Evolutionary conservation across 2,329 filamentous ascomycete species (phyloP), one percentile per base, ranked within the genome.

Genomic region (Seiridium cupressi): DNA sequence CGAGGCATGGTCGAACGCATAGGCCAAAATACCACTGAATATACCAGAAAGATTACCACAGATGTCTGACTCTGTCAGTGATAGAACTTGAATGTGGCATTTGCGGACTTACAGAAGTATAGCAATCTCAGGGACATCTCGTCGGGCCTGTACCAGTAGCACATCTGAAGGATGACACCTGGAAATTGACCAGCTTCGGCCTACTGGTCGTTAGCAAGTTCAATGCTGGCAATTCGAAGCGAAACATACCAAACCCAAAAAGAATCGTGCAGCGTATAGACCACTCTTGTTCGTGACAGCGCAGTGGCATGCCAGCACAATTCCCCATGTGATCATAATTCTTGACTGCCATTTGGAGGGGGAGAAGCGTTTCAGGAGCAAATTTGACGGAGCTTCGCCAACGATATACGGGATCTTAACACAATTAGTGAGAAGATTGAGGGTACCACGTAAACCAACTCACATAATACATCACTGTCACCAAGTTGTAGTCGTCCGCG

Each of bases 101-200:
- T 6, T 32, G 13, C 44, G 6, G 13, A 64, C 74, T 55, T 64
- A 79, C 77, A 80, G 59, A 80, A 80, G 60, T 78, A 81, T 3
- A 81, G 66, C 0, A 82, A 64, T 7, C 79, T 73, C 2, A 77
- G 68, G 11, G 76, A 74, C 73, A 81, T 77, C 60, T 81, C 79
- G 57, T 81, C 79, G 0, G 77, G 76, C 4, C 79, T 70, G 60
- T 81, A 81, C 78, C 79, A 81, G 60, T 79, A 80, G 1, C 73
- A 76, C 69, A 80, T 72, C 60, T 80, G 78, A 4, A 79, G 58
- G 13, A 79, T 71, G 8, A 79, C 70, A 0, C 77, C 76, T 1
- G 77, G 76, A 57, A 76, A 79, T 67, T 76, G 71, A 8, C 76
- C 76, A 2, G 76, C 74, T 57, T 78, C 76, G 46, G 74, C 70